These are phyloP conservation scores for Rhamnella rubrinervis DNA, from an alignment of 331 rosid genomes.

Conservation along the genomic window DNA sequence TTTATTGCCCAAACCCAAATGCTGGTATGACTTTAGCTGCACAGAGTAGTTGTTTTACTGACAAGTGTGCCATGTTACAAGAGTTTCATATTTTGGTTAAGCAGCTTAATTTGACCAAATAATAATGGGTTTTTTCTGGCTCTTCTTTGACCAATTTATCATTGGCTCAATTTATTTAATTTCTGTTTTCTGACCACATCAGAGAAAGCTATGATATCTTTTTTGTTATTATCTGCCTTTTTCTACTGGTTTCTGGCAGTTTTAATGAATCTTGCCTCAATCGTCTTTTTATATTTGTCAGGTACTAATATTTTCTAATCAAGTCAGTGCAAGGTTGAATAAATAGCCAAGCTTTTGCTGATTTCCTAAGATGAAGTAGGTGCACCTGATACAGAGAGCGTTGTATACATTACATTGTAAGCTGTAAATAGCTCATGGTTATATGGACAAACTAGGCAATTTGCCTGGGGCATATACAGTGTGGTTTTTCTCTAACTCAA, in stretches of 20 bases:
- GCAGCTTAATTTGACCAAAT: background rate
- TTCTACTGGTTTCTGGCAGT: too few species aligned
- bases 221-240: background rate
- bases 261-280: background rate
- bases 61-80: conserved; percentile 10
- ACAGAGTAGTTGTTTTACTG: background rate
- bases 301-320: conserved; percentile 22
- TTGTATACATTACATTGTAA: background rate
- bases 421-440: conserved; percentile 22
- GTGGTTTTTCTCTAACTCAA: too few species aligned
- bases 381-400: conserved; percentile 1
- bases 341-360: background rate
- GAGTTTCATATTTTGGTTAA: background rate
- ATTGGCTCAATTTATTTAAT: background rate
- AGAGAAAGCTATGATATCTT: too few species aligned
- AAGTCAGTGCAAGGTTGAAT: conserved; percentile 1
- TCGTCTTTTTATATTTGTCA: conserved; percentile 8
- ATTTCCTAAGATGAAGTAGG: background rate
- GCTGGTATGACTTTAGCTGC: background rate
- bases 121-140: background rate
- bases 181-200: too few species aligned
- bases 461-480: too few species aligned
- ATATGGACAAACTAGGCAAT: background rate
- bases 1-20: conserved; percentile 1
- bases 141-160: background rate